These are phyloP conservation scores for Tetrahymena malaccensis DNA, from an alignment of 73 alveolate genomes.

Conservation along the genomic window DNA sequence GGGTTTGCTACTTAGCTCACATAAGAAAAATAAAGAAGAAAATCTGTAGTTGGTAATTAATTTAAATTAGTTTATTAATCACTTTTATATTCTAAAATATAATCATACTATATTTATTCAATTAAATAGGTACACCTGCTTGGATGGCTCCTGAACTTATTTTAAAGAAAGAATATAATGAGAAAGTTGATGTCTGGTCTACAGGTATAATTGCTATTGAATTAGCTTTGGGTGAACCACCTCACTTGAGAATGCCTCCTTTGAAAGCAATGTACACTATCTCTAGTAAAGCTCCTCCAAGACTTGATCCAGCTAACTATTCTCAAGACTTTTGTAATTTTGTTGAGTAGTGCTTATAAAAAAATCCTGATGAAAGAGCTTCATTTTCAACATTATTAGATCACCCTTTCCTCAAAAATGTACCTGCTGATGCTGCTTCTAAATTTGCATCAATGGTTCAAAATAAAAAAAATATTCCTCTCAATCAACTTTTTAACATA, in stretches of 20 bases:
- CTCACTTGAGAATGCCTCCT: constrained; percentile 43
- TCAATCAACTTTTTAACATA: constrained; percentile 11
- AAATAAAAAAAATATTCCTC: constrained; percentile 24
- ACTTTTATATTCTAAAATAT: neutral
- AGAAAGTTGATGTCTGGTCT: constrained; percentile 40
- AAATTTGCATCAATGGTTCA: neutral
- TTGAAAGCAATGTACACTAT: constrained; percentile 33
- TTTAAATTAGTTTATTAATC: neutral
- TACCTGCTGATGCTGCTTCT: neutral
- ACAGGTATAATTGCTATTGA: constrained; percentile 38
- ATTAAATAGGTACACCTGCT: constrained; percentile 63
- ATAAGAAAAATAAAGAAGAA: constrained; percentile 18
- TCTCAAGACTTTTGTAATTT: constrained; percentile 24
- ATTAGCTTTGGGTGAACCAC: constrained; percentile 46
- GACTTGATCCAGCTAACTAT: neutral
- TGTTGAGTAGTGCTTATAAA: constrained; percentile 11
- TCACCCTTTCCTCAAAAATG: constrained; percentile 16
- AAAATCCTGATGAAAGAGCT: constrained; percentile 25
- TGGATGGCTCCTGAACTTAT: constrained; percentile 86
- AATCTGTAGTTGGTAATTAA: constrained; percentile 24
- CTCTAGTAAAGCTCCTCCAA: constrained; percentile 33
- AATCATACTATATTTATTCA: neutral
- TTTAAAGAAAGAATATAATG: constrained; percentile 50
- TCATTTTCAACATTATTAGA: constrained; percentile 6
- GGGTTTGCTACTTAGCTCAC: constrained; percentile 37